Base-by-base conservation (phyloP, 495 filamentous ascomycete species). In the Penicillium ochrochloron region DNA sequence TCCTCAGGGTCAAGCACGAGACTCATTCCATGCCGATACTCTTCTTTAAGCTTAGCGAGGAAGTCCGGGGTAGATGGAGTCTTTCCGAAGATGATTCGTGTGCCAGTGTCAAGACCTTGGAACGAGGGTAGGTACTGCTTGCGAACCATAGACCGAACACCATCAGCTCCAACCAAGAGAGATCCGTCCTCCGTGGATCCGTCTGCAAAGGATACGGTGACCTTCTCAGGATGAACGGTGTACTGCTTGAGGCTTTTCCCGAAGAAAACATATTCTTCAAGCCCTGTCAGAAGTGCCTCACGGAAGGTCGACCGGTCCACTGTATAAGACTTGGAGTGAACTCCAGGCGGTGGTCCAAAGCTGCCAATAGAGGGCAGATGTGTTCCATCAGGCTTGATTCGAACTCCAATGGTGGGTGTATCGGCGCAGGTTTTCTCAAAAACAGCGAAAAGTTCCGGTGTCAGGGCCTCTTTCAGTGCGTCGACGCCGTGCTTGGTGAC, bases 391-490 rank as follows among this genome's bases (percentile, higher is more conserved):
- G 58, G 62, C 33, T 60, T 68, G 53, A 65, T 31, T 29, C 48
- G 52, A 7, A 68, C 50, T 33, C 66, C 66, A 50, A 68, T 41
- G 42, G 25, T 57, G 6, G 66, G 34, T 2, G 77, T 84, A 62
- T 85, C 82, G 46, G 83, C 82, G 67, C 81, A 86, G 9, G 70
- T 78, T 41, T 82, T 77, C 74, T 82, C 84, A 74, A 89, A 88
- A 27, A 69, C 67, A 54, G 77, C 57, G 61, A 75, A 85, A 1
- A 70, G 62, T 0, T 78, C 72, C 0, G 83, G 75, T 0, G 75
- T 74, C 11, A 89, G 80, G 17, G 80, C 78, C 0, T 78, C 76
- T 58, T 85, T 76, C 54, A 89, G 80, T 21, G 85, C 84, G 29
- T 79, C 72, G 14, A 86, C 68, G 2, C 85, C 84, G 61, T 85